Evolutionary conservation across 345 rosid genomes (phyloP), one percentile per base, ranked within the genome.

Genomic region (Nephelium lappaceum): DNA sequence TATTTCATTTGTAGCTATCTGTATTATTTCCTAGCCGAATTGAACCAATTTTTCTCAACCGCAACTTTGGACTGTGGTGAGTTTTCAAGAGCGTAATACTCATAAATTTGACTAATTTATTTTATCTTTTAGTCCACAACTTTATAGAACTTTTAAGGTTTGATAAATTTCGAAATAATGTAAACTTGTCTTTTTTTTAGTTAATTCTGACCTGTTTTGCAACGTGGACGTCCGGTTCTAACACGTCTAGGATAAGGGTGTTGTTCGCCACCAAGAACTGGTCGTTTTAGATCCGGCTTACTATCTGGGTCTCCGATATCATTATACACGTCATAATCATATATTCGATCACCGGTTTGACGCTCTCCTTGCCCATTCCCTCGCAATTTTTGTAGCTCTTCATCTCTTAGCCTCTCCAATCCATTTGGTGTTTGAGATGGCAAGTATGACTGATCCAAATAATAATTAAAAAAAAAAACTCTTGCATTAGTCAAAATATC

Each of bases 201-300:
- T 14, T 53, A 14, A 3, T 53, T 19, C 3, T 12, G 75, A 84
- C 89, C 90, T 41, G 73, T 27, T 1, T 80, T 11, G 38, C 74
- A 77, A 0, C 42, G 83, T 8, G 79, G 80, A 2, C 92, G 91
- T 2, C 92, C 90, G 0, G 95, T 89, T 67, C 89, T 84, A 63
- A 91, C 79, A 9, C 95, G 91, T 42, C 95, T 81, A 3, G 92
- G 92, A 61, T 89, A 89, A 1, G 92, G 92, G 16, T 74, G 78
- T 5, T 75, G 55, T 41, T 78, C 67, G 38, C 84, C 80, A 8
- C 86, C 82, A 19, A 78, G 75, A 19, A 83, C 81, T 8, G 86
- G 83, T 18, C 86, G 74, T 19, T 38, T 62, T 7, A 79, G 55
- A 0, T 84, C 77, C 0, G 43, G 41, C 10, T 14, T 18, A 5